phyloP scores from a whole-genome alignment of 2,329 filamentous ascomycete species.

The Phyllosticta capitalensis region DNA sequence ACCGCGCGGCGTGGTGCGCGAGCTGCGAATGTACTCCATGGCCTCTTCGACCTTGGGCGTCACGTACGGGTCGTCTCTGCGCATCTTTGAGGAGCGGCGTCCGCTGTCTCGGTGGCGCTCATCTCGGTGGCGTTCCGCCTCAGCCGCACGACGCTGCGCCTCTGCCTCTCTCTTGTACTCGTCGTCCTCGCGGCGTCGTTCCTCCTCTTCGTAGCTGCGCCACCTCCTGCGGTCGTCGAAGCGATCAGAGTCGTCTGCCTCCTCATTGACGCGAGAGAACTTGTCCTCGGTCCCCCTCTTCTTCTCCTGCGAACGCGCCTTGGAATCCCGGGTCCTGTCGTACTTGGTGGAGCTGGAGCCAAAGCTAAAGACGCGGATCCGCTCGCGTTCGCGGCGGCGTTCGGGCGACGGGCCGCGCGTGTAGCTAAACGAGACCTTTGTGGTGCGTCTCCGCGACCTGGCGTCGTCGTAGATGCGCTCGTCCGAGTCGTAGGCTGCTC shows the following conservation, averaged over 20 bases:
- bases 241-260: constrained; percentile 13
- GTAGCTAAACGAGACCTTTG: neutral
- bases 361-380: neutral
- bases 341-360: neutral
- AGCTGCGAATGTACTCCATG: constrained; percentile 2
- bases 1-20: neutral
- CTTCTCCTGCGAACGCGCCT: constrained; percentile 4
- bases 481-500: constrained; percentile 6
- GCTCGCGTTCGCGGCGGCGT: neutral
- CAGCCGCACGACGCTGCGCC: neutral
- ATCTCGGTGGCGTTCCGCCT: constrained; percentile 15
- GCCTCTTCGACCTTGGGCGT: neutral
- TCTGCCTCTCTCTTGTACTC: constrained; percentile 17
- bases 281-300: constrained; percentile 5
- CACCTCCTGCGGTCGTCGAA: constrained; percentile 25
- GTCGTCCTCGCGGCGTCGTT: constrained; percentile 31
- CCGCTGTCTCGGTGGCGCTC: constrained; percentile 12
- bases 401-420: neutral
- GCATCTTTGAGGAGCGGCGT: constrained; percentile 9
- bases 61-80: neutral
- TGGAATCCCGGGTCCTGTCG: constrained; percentile 12
- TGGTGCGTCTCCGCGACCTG: neutral
- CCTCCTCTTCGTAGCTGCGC: constrained; percentile 21
- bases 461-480: constrained; percentile 5
- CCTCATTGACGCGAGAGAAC: constrained; percentile 1